A percentile compares a stretch with the other conserved stretches of the same genome.
phyloP scores from a whole-genome alignment of 805 yeast genomes.

The Ogataea trehalophila region DNA sequence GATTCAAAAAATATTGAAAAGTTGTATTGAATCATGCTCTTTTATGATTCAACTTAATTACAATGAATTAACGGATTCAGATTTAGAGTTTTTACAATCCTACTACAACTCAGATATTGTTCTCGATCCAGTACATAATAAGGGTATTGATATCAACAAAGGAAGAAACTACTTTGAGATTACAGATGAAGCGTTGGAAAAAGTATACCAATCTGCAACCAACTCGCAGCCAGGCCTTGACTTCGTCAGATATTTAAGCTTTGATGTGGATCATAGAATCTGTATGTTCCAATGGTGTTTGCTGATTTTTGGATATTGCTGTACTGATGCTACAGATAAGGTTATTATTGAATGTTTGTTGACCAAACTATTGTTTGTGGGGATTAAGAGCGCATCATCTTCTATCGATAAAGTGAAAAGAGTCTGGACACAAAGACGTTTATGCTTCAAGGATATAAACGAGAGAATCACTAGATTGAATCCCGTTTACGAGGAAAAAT shows the following conservation, averaged over 20 bases:
- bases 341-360: conserved; percentile 24
- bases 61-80: conserved; percentile 11
- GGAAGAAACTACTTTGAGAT: conserved; percentile 8
- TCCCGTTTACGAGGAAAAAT: conserved; percentile 5
- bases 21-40: conserved; percentile 15
- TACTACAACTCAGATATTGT: conserved; percentile 20
- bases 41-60: conserved; percentile 22
- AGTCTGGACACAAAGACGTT: conserved; percentile 25
- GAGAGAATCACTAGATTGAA: conserved; percentile 9
- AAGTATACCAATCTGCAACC: conserved; percentile 5
- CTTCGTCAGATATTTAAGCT: conserved; percentile 15
- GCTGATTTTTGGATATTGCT: conserved; percentile 24
- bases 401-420: conserved; percentile 20
- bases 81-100: conserved; percentile 12
- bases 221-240: conserved; percentile 6
- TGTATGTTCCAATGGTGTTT: conserved; percentile 30
- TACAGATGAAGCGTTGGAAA: conserved; percentile 7
- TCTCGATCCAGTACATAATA: conserved; percentile 5
- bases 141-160: conserved; percentile 6
- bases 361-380: conserved; percentile 18
- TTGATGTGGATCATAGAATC: conserved; percentile 28
- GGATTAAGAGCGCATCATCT: conserved; percentile 24
- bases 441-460: conserved; percentile 8
- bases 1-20: conserved; percentile 18
- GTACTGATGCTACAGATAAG: conserved; percentile 22